These are phyloP conservation scores for Saccharomyces kudriavzevii DNA, from an alignment of 805 yeast species.

Conservation along the genomic window DNA sequence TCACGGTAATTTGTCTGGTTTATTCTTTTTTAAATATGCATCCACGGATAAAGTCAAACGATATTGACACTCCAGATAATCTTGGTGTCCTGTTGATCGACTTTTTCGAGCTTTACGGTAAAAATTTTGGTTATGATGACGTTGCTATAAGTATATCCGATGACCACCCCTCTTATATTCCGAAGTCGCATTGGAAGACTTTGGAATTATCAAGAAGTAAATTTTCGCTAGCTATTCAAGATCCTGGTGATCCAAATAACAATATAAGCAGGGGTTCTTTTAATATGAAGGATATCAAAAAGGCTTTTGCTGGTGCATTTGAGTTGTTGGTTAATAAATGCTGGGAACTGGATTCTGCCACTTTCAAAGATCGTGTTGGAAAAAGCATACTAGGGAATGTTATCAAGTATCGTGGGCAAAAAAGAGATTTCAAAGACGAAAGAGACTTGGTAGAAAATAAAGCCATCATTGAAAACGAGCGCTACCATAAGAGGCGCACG, in stretches of 20 bases:
- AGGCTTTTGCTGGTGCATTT: constrained; percentile 84
- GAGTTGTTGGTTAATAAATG: constrained; percentile 68
- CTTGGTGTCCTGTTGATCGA: constrained; percentile 83
- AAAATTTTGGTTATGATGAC: constrained; percentile 75
- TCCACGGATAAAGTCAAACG: constrained; percentile 62
- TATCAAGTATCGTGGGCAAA: constrained; percentile 64
- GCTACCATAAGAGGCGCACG: constrained; percentile 20
- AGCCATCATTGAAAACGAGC: constrained; percentile 38
- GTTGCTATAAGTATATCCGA: constrained; percentile 57
- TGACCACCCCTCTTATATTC: constrained; percentile 51
- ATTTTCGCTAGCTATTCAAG: constrained; percentile 70
- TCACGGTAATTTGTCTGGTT: constrained; percentile 80
- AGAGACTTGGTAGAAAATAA: constrained; percentile 53
- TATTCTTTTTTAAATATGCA: constrained; percentile 73
- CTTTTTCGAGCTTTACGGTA: constrained; percentile 87
- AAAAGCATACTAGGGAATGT: constrained; percentile 73
- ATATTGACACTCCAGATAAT: constrained; percentile 62
- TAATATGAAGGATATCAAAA: constrained; percentile 68
- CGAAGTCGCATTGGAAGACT: constrained; percentile 47
- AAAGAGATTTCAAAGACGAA: constrained; percentile 72
- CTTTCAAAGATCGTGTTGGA: constrained; percentile 61
- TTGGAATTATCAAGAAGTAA: constrained; percentile 35
- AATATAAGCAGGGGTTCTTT: constrained; percentile 81
- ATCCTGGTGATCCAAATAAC: constrained; percentile 75
- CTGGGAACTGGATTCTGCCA: constrained; percentile 57